A percentile compares a stretch with the other conserved stretches of the same genome.
Conservation (phyloP, 2,329 filamentous ascomycete species). For the Phialemonium atrogriseum region DNA sequence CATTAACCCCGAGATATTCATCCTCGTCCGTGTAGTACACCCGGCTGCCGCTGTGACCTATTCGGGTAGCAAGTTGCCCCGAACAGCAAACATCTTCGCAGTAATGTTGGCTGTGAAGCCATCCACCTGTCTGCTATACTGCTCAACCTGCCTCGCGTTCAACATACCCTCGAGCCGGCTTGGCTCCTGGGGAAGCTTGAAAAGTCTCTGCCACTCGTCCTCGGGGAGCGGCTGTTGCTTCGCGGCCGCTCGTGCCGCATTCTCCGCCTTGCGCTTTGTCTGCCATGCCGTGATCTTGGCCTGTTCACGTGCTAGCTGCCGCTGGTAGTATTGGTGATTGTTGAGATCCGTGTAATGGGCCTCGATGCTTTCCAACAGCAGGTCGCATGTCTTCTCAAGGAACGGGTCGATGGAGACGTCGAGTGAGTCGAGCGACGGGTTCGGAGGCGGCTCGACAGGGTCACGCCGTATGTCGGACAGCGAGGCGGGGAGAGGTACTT, state of each 20-base stretch:
- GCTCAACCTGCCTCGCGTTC: conserved; percentile 92
- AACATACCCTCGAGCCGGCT: conserved; percentile 89
- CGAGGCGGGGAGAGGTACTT: conserved; percentile 69
- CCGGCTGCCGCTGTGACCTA: conserved; percentile 15
- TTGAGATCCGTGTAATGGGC: conserved; percentile 97
- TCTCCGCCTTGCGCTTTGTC: conserved; percentile 93
- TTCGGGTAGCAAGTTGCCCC: conserved; percentile 58
- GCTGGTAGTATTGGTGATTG: conserved; percentile 96
- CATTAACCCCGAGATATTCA: conserved; percentile 1
- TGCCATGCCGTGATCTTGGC: conserved; percentile 96
- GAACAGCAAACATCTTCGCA: conserved; percentile 96
- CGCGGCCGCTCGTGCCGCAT: conserved; percentile 70
- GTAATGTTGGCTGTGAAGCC: conserved; percentile 87
- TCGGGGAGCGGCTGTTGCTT: conserved; percentile 88
- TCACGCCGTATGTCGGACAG: conserved; percentile 69
- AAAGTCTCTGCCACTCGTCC: conserved; percentile 96
- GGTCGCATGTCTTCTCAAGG: conserved; percentile 95
- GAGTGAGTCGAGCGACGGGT: conserved; percentile 82
- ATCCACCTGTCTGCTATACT: conserved; percentile 96
- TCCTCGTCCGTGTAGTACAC: background rate
- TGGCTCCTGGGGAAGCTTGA: conserved; percentile 95
- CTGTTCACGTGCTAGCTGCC: conserved; percentile 88
- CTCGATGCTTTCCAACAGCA: conserved; percentile 94
- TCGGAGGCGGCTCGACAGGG: conserved; percentile 55
- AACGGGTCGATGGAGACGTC: conserved; percentile 94